Base-by-base conservation (phyloP, 2,329 filamentous ascomycete species). In the Penicillium occitanis region DNA sequence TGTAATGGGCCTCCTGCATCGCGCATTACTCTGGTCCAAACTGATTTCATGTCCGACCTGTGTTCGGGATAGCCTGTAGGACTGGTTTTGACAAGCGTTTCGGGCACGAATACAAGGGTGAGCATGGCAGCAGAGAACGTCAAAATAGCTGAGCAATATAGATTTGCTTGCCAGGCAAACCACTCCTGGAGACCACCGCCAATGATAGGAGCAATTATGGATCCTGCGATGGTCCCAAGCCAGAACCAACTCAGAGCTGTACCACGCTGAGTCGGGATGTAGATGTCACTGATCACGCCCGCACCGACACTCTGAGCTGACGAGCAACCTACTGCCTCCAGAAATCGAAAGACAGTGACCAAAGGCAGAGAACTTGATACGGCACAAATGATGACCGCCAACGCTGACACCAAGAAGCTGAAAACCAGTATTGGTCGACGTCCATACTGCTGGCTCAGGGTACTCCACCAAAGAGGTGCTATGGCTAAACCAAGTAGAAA, bases 231-330 rank as follows among this genome's bases (percentile, higher is more conserved):
- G 1, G 78, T 77, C 1, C 79, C 78, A 0, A 81, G 71, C 30
- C 78, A 80, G 67, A 79, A 81, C 25, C 76, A 74, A 0, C 78
- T 75, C 74, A 80, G 78, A 0, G 78, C 78, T 10, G 65, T 66
- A 2, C 78, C 79, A 7, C 78, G 68, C 61, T 79, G 77, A 42
- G 73, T 75, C 14, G 75, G 70, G 30, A 76, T 74, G 73, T 76
- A 80, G 0, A 79, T 69, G 68, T 81, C 79, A 14, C 77, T 72
- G 33, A 81, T 75, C 1, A 77, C 78, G 0, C 78, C 79, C 0
- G 77, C 78, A 6, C 79, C 78, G 4, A 80, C 77, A 7, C 77
- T 76, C 66, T 80, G 78, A 5, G 79, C 77, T 7, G 74, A 76
- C 10, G 77, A 78, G 4, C 76, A 75, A 1, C 77, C 77, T 14